Base-by-base conservation (phyloP, 768 basidiomycete genomes). In the Tylopilus balloui region DNA sequence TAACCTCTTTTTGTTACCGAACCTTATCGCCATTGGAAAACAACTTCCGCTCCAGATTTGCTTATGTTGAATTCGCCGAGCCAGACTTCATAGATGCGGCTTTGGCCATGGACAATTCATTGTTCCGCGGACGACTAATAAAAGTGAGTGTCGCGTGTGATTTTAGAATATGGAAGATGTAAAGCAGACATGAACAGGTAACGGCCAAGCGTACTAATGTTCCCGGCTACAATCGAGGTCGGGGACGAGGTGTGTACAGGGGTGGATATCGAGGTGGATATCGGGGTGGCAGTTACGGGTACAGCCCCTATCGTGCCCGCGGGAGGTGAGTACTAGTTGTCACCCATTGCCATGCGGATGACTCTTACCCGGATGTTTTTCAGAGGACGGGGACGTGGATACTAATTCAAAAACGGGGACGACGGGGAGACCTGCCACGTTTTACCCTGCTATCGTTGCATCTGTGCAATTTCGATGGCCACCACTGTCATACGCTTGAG, bases 31-130 rank as follows among this genome's bases (percentile, higher is more conserved):
- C 27, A 34, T 48, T 40, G 45, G 47, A 31, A 28, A 49, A 47
- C 51, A n/a, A 54, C 41, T 38, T 44, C 49, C 52, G 25, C 47
- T 49, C 23, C 59, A 97, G 94, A 43, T 99, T 88, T 73, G 95
- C 95, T 45, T 99, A 99, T 73, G 94, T 99, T 37, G 96, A 99
- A 69, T 99, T 99, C 68, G 84, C 96, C 60, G 93, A 96, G 62
- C 78, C 93, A 32, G 85, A 89, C 50, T 85, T 90, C 56, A 86
- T 98, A 55, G 87, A 91, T 60, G 86, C 92, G 52, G 93, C 95
- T 12, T 63, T 96, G 54, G 84, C 93, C 13, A 79, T 99, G 76
- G 92, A 98, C 69, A 94, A 97, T 59, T 93, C 90, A n/a, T 70
- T 94, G 60, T 96, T 99, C 78, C 81, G 88, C 47, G 93, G 92